Evolutionary conservation across 164 flowering plant species (phyloP).

Genomic region (Magnolia kwangsiensis): DNA sequence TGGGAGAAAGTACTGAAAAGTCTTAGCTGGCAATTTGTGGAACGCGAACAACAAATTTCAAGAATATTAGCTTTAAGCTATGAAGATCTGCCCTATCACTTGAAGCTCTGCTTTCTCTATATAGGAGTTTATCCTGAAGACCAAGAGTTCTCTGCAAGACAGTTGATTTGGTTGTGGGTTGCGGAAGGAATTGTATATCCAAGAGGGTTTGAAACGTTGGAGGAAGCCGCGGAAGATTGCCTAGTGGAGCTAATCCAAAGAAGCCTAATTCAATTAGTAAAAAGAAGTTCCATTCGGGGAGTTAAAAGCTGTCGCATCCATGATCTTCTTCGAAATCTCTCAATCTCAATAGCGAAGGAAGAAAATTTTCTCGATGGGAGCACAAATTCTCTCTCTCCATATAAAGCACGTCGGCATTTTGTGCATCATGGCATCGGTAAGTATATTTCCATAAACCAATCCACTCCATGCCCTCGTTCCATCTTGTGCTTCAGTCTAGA

Average conservation of each 20-base stretch:
- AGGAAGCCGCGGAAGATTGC: slow-evolving; percentile 41
- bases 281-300: slow-evolving; percentile 29
- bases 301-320: slow-evolving; percentile 43
- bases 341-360: background rate
- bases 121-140: slow-evolving; percentile 47
- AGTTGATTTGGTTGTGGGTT: slow-evolving; percentile 42
- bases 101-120: slow-evolving; percentile 47
- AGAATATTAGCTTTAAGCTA: slow-evolving; percentile 42
- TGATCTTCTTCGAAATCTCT: slow-evolving; percentile 15
- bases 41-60: slow-evolving; percentile 24
- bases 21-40: slow-evolving; percentile 35
- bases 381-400: background rate
- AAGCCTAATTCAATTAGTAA: slow-evolving; percentile 42
- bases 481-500: background rate
- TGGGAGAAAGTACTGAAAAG: slow-evolving; percentile 36
- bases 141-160: slow-evolving; percentile 29
- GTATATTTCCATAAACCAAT: background rate
- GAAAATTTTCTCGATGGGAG: background rate
- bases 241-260: slow-evolving; percentile 40
- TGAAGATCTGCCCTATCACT: slow-evolving; percentile 41
- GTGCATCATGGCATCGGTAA: background rate
- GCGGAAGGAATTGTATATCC: slow-evolving; percentile 43
- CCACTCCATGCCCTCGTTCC: background rate
- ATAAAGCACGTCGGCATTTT: background rate
- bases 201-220: slow-evolving; percentile 24